Evolutionary conservation across 768 basidiomycete species (phyloP), one percentile per base, ranked within the genome.

Genomic region (Candolleomyces efflorescens): DNA sequence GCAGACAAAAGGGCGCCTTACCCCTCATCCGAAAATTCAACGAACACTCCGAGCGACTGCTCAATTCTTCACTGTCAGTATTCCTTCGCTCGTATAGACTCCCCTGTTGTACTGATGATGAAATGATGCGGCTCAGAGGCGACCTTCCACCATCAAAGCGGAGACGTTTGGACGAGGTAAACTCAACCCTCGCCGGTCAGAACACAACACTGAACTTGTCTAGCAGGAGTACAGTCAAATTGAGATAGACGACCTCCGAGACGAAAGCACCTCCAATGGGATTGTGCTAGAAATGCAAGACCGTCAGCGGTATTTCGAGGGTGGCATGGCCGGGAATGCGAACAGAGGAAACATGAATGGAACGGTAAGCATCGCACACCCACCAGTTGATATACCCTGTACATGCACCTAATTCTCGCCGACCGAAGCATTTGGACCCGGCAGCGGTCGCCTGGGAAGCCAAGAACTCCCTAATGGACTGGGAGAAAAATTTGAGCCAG

Each of bases 1-100:
- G 97, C 15, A 82, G 88, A 65, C 90, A 97, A 69, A 81, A 86
- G 51, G 89, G 87, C 37, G 90, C 92, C 12, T 72, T 99, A 22
- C 97, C 97, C 0, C 79, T 98, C 48, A 98, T 99, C 62, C 82
- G 96, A 50, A 91, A 95, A 68, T 98, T 99, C 74, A 99, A 98
- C 65, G 94, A 98, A 66, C 97, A 99, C 70, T 97, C 94, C 0
- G 93, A 96, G 63, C 76, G 94, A 62, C 75, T 98, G 10, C 75
- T 98, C 13, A 87, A 89, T 58, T 86, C 91, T 44, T 87, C 90
- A 4, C 65, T 92, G 90, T 90, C 66, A 63, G 70, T 63, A 18
- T 43, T 11, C 24, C 22, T 27, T 22, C 32, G 26, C 36, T 55
- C n/a, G 23, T 56, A 20, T 9, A 26, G 27, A 22, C 23, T 45